These are phyloP conservation scores for Penicillium angulare DNA, from an alignment of 495 filamentous ascomycete genomes.

Conservation along the genomic window DNA sequence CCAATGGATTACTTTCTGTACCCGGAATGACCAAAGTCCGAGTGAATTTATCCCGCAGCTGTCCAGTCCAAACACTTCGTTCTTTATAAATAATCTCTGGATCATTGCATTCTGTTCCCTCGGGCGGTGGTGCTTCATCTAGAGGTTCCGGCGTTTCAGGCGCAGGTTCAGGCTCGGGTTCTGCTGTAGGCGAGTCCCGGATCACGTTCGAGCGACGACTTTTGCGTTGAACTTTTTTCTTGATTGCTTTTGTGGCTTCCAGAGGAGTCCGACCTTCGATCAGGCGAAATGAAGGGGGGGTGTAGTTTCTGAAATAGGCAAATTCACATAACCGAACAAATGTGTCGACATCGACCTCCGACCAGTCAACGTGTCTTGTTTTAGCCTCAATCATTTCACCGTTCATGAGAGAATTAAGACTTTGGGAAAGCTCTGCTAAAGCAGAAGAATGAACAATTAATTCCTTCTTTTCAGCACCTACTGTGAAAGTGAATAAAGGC, in stretches of 20 bases:
- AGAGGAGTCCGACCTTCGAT: not conserved
- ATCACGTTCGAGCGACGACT: not conserved
- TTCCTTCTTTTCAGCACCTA: conserved; percentile 18
- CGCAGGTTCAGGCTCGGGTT: not conserved
- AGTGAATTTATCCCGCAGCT: not conserved
- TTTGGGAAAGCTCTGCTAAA: conserved; percentile 15
- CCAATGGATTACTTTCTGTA: not conserved
- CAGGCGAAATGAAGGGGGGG: conserved; percentile 5
- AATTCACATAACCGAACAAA: conserved; percentile 30
- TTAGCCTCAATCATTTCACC: conserved; percentile 22
- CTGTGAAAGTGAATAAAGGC: conserved; percentile 5
- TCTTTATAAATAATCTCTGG: not conserved
- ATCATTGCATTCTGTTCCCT: not conserved
- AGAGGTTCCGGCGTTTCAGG: too few relatives aligned
- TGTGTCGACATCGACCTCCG: conserved; percentile 23
- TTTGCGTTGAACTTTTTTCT: not conserved
- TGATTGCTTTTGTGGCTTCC: not conserved
- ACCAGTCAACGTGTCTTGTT: conserved; percentile 18
- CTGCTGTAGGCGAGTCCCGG: not conserved
- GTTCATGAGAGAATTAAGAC: conserved; percentile 18
- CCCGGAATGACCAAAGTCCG: not conserved
- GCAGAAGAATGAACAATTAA: conserved; percentile 23
- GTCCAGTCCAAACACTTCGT: not conserved
- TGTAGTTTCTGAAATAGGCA: conserved; percentile 24
- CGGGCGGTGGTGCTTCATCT: too few relatives aligned